Evolutionary conservation across 345 rosid species (phyloP).

Genomic region (Abelmoschus esculentus): DNA sequence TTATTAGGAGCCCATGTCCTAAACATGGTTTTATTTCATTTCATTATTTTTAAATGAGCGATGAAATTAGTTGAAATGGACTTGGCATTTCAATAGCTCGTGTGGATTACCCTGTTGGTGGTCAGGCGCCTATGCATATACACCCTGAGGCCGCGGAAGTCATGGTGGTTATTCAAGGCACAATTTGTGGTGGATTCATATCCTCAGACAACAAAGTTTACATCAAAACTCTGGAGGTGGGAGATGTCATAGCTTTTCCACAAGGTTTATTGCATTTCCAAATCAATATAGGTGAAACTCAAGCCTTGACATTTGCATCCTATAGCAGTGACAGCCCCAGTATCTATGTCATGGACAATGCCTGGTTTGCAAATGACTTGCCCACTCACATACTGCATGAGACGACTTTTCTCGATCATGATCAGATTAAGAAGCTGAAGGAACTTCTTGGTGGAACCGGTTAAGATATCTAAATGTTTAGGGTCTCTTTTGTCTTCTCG

Average conservation of each 20-base stretch:
- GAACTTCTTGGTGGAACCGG: conserved; percentile 76
- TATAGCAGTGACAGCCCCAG: conserved; percentile 69
- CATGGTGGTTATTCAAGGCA: conserved; percentile 44
- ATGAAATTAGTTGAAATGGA: conserved; percentile 22
- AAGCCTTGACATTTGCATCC: conserved; percentile 43
- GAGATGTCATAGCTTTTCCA: conserved; percentile 72
- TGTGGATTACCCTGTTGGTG: conserved; percentile 21
- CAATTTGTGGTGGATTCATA: conserved; percentile 36
- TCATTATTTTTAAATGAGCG: no score
- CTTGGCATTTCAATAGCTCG: conserved; percentile 73
- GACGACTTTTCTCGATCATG: conserved; percentile 54
- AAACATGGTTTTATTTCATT: no score
- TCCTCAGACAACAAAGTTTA: conserved; percentile 58
- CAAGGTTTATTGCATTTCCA: conserved; percentile 74
- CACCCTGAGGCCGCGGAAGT: conserved; percentile 73
- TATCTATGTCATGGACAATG: conserved; percentile 55
- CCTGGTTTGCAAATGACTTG: conserved; percentile 56
- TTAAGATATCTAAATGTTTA: conserved; percentile 5
- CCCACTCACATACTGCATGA: conserved; percentile 47
- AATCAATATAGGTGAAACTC: conserved; percentile 35
- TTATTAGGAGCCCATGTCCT: no score
- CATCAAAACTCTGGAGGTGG: conserved; percentile 32
- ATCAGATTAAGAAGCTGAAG: conserved; percentile 73
- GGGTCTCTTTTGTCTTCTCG: background rate
- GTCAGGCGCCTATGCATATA: conserved; percentile 25